Conservation (phyloP, 139 green algal species). For the Chlamydomonas schloesseri region DNA sequence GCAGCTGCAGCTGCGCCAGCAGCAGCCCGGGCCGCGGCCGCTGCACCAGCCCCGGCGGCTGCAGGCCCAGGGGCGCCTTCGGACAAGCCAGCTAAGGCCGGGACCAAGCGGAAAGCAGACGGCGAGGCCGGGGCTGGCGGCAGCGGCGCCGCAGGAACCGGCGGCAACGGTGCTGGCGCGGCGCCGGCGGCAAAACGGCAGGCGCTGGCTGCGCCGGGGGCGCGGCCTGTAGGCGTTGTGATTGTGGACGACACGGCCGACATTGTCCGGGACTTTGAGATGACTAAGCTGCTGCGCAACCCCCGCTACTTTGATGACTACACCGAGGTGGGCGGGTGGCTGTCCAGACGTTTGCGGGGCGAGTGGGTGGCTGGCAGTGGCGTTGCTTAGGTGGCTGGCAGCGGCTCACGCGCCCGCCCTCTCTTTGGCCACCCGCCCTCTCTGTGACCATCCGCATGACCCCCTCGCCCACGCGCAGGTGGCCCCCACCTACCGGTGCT, state of each 20-base stretch:
- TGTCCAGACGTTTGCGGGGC: too few species aligned
- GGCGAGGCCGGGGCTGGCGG: neutral
- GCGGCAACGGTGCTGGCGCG: neutral
- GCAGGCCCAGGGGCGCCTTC: too few species aligned
- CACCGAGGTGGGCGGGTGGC: neutral
- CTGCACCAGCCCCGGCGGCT: too few species aligned
- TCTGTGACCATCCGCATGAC: too few species aligned
- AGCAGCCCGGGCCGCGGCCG: too few species aligned
- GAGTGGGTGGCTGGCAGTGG: too few species aligned
- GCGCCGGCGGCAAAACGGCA: neutral
- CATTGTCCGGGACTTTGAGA: slow-evolving; percentile 45
- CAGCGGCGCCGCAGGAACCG: neutral
- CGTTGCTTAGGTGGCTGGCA: too few species aligned
- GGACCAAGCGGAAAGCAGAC: neutral
- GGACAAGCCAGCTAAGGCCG: too few species aligned
- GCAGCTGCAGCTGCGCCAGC: too few species aligned
- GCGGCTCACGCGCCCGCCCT: too few species aligned
- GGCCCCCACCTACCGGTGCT: slow-evolving; percentile 20
- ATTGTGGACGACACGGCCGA: slow-evolving; percentile 42
- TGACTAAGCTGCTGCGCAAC: slow-evolving; percentile 46
- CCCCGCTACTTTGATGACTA: slow-evolving; percentile 57
- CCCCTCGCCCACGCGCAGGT: too few species aligned
- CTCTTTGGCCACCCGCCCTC: too few species aligned
- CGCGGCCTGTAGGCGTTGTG: slow-evolving; percentile 9
- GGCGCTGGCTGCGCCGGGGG: neutral